Evolutionary conservation across 2,329 filamentous ascomycete genomes (phyloP).

Genomic region (Venturia aucupariae): DNA sequence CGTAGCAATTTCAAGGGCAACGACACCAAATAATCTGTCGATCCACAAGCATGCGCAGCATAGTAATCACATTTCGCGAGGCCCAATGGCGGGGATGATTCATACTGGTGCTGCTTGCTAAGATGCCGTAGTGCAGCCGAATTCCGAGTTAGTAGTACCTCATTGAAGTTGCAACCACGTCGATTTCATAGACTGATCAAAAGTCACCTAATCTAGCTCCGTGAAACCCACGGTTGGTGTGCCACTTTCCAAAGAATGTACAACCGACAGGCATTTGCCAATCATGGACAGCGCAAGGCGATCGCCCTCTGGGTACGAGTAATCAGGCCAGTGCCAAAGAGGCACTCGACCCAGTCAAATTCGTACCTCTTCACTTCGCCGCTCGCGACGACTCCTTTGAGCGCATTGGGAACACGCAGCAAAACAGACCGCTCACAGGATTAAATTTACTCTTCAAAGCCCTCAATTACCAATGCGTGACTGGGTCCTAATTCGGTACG

Average conservation of each 20-base stretch:
- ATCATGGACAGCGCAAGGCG: neutral
- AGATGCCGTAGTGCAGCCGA: conserved; percentile 1
- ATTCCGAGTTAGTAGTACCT: neutral
- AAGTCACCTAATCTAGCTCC: neutral
- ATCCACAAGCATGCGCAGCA: neutral
- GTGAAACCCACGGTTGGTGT: neutral
- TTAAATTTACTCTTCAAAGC: too few species aligned
- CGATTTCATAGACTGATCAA: neutral
- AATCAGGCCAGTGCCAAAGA: neutral
- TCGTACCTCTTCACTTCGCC: neutral
- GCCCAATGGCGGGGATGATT: neutral
- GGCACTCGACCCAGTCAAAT: neutral
- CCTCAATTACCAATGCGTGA: neutral
- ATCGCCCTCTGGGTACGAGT: too few species aligned
- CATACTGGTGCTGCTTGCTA: neutral
- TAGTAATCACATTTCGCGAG: neutral
- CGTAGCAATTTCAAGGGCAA: neutral
- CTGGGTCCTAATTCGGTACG: neutral
- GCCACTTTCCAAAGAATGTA: neutral
- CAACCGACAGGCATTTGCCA: neutral
- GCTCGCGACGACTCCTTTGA: neutral
- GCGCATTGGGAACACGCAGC: neutral
- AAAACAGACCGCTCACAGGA: neutral
- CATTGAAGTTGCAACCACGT: neutral
- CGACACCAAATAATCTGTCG: neutral